Percentiles rank a stretch among this genome's conserved stretches.
Evolutionary conservation across 2,329 filamentous ascomycete species (phyloP).

Genomic region (Neodidymelliopsis sp.): DNA sequence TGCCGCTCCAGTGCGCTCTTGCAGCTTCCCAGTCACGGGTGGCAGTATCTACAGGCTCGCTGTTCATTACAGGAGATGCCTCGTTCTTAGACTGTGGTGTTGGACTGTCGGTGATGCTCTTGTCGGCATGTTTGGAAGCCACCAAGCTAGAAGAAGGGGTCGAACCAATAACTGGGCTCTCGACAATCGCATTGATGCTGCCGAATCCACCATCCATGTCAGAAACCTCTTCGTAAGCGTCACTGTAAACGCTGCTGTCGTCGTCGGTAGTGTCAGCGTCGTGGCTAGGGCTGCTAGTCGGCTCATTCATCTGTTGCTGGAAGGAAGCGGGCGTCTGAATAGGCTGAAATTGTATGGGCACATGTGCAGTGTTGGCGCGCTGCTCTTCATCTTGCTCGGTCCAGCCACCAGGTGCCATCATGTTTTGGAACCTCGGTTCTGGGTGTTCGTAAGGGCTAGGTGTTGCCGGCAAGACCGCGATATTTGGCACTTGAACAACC

Average conservation of each 20-base stretch:
- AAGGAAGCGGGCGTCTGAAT: slow-evolving; percentile 10
- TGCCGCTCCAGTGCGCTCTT: slow-evolving; percentile 73
- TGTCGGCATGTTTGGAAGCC: slow-evolving; percentile 35
- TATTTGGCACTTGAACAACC: slow-evolving; percentile 38
- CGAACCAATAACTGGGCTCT: slow-evolving; percentile 59
- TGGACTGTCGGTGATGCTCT: slow-evolving; percentile 21
- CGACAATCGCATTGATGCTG: slow-evolving; percentile 76
- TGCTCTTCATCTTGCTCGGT: slow-evolving; percentile 38
- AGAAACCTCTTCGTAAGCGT: slow-evolving; percentile 76
- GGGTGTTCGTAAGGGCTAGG: slow-evolving; percentile 39
- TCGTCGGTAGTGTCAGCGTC: slow-evolving; percentile 44
- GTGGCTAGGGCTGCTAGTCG: slow-evolving; percentile 8
- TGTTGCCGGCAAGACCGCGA: slow-evolving; percentile 47
- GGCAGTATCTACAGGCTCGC: slow-evolving; percentile 18
- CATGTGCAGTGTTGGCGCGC: slow-evolving; percentile 2
- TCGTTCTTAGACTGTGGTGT: slow-evolving; percentile 24
- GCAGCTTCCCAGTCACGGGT: slow-evolving; percentile 71
- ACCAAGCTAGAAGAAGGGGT: slow-evolving; percentile 27
- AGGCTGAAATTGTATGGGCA: slow-evolving; percentile 9
- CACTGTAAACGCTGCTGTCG: slow-evolving; percentile 70
- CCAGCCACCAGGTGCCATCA: slow-evolving; percentile 40
- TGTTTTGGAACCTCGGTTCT: slow-evolving; percentile 35
- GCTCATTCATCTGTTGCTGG: slow-evolving; percentile 10
- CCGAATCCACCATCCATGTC: slow-evolving; percentile 73
- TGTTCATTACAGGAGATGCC: slow-evolving; percentile 9